Percentiles rank a stretch among this genome's conserved stretches.
Conservation (phyloP, 2,329 filamentous ascomycete genomes). For the Cladosporium sp. region DNA sequence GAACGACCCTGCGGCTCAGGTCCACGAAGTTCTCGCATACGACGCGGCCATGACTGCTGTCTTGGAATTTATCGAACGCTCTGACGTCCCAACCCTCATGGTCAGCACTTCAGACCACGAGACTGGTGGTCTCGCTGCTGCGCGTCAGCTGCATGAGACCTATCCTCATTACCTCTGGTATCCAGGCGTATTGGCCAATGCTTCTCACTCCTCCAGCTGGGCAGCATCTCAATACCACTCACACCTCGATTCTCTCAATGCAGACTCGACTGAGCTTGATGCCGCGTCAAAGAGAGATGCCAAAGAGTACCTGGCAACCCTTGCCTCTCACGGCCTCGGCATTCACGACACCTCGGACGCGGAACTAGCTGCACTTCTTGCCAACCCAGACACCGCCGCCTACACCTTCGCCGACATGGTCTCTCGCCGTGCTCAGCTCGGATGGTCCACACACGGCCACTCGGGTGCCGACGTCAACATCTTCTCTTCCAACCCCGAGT, state of each 20-base stretch:
- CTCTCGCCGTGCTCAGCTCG: slow-evolving; percentile 79
- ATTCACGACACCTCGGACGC: slow-evolving; percentile 67
- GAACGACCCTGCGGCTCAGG: slow-evolving; percentile 53
- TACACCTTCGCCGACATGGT: slow-evolving; percentile 78
- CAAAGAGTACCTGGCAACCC: slow-evolving; percentile 63
- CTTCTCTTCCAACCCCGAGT: slow-evolving; percentile 70
- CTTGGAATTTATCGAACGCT: slow-evolving; percentile 75
- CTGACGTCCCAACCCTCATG: slow-evolving; percentile 70
- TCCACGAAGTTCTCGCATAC: slow-evolving; percentile 89
- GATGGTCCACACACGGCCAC: slow-evolving; percentile 93
- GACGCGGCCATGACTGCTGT: slow-evolving; percentile 81
- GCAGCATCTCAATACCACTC: slow-evolving; percentile 59
- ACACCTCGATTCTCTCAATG: slow-evolving; percentile 47
- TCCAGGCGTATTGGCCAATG: slow-evolving; percentile 74
- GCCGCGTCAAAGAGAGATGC: slow-evolving; percentile 34
- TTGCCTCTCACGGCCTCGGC: slow-evolving; percentile 69
- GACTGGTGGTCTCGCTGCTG: slow-evolving; percentile 81
- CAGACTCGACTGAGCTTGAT: slow-evolving; percentile 28
- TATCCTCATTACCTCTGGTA: slow-evolving; percentile 77
- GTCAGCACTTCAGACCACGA: slow-evolving; percentile 94
- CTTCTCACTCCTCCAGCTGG: slow-evolving; percentile 69
- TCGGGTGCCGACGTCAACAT: slow-evolving; percentile 90
- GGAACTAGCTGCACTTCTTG: slow-evolving; percentile 66
- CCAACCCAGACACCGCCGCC: slow-evolving; percentile 52
- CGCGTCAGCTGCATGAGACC: slow-evolving; percentile 61